Base-by-base conservation (phyloP, 345 rosid species). In the Citrus australasica region DNA sequence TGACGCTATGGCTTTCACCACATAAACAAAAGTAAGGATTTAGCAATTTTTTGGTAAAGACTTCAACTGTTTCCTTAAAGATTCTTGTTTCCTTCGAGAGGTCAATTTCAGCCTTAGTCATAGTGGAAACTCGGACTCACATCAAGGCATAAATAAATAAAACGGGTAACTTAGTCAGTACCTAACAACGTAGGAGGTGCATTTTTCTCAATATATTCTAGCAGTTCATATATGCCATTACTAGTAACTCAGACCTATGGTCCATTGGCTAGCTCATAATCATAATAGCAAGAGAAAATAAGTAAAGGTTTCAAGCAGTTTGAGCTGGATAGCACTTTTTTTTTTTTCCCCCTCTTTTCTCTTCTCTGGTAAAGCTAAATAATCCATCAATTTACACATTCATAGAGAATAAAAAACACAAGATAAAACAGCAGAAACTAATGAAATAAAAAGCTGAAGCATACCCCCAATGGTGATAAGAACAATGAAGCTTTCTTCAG, bases 401-500 rank as follows among this genome's bases (percentile, higher is more conserved):
- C 4, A 22, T 4, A 60, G 2, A 19, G 17, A 38, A 16, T 19
- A 59, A 25, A 40, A 40, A 30, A 14, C 11, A 46, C 8, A 59
- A 27, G 5, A 67, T 11, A 62, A 21, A 32, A 6, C 24, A 6
- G 62, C 24, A 70, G 37, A 56, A 16, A 30, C 59, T 55, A 7
- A 1, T 70, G 14, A 48, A 76, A 67, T 25, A 38, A 37, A 53
- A 55, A 69, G 69, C 27, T 74, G 70, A 70, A 77, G 60, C 74
- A 76, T 74, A 82, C 77, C 83, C 32, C 53, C 71, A 67, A 33
- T 58, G 9, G 74, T 30, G 37, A 69, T 25, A 65, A 40, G 74
- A 55, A 22, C 64, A 28, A 19, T 40, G 73, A 56, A 58, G 63
- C 46, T 55, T 56, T 70, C 72, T 78, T 77, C n/a, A 56, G 78